These are phyloP conservation scores for Backusella liffmaniae DNA, from an alignment of 192 early-diverging fungal species.

Conservation along the genomic window DNA sequence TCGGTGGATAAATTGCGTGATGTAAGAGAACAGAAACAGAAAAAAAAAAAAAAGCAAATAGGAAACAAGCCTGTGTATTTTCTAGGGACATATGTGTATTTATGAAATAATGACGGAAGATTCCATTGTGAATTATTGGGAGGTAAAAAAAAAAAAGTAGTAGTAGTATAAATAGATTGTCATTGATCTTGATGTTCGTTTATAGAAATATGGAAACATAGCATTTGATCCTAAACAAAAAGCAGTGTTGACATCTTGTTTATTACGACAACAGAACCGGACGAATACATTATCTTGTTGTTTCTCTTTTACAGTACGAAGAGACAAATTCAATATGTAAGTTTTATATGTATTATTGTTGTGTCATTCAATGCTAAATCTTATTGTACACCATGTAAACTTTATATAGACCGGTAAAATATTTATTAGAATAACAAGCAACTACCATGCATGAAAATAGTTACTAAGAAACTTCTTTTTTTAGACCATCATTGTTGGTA, in stretches of 20 bases:
- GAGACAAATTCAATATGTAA: constrained; percentile 90
- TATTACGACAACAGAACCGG: constrained; percentile 62
- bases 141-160: constrained; percentile 47
- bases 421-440: neutral
- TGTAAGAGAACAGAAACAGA: too few relatives aligned
- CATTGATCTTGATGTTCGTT: neutral
- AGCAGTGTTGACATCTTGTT: constrained; percentile 91
- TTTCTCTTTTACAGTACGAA: constrained; percentile 94
- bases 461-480: too few relatives aligned
- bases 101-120: constrained; percentile 88
- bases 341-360: neutral
- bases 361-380: too few relatives aligned
- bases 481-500: constrained; percentile 12
- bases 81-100: constrained; percentile 44
- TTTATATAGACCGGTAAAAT: constrained; percentile 10
- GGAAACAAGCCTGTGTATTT: constrained; percentile 23
- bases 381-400: neutral
- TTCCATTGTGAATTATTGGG: constrained; percentile 97
- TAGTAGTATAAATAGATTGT: neutral
- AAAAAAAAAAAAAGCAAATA: too few relatives aligned
- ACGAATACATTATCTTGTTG: constrained; percentile 71
- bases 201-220: constrained; percentile 91
- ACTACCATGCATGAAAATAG: neutral
- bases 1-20: too few relatives aligned
- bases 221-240: constrained; percentile 97